Base-by-base conservation (phyloP, 192 early-diverging fungal genomes). In the Ambispora gerdemannii region DNA sequence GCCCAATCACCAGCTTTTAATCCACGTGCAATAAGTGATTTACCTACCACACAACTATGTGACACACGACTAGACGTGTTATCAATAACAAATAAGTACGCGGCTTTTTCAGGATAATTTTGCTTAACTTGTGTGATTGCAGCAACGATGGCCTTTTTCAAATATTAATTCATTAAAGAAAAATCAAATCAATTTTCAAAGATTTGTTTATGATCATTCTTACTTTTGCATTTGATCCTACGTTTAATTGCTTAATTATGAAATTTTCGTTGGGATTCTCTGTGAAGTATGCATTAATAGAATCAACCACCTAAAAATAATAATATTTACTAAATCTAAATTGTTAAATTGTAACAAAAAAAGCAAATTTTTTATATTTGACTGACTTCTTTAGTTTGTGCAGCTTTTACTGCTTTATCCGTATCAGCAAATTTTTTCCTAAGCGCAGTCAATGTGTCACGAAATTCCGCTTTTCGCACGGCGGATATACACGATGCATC, bases 1-100 rank as follows among this genome's bases (percentile, higher is more conserved):
- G 94, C 92, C 97, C 97, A 99, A 24, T 92, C 94, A 51, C 81
- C 86, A 32, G 95, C 97, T 82, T 91, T 94, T 61, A 99, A 79
- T 1, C 93, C 93, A 70, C 89, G 87, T 4, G 74, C 80, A 69
- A 92, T 81, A 22, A 92, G 75, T 20, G 79, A 80, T 84, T 93
- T 91, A 69, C 86, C 83, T 17, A 98, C 93, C 52, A 94, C 83
- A 71, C 92, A 93, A 72, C 86, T 85, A 77, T 95, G 91, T 10
- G 85, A 78, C 3, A 98, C 90, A 68, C 89, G 89, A 43, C 84
- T 81, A 15, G 75, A 82, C 11, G 75, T 81, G 36, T 74, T 50
- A 66, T 97, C 95, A 20, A 88, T 87, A 25, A 90, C 84, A 59
- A 98, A 82, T 32, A 98, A 81, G 49, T 93, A 88, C 0, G 89